phyloP scores from a whole-genome alignment of 441 rosid genomes.

The Brassica hybrid region DNA sequence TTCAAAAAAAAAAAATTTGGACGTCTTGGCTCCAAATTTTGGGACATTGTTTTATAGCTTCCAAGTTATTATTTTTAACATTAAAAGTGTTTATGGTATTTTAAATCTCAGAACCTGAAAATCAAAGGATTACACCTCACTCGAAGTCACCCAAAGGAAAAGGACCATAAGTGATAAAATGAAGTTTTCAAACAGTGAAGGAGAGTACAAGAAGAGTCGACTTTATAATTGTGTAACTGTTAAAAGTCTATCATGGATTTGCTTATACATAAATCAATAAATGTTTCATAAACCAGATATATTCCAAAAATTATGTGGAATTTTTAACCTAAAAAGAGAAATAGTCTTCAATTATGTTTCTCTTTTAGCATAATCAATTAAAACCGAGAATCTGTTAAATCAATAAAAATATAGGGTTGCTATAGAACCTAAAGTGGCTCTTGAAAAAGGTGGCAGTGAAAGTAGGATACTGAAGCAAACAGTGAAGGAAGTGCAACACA shows the following conservation, averaged over 20 bases:
- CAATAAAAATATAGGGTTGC: slow-evolving; percentile 12
- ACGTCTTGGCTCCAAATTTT: neutral
- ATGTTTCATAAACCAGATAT: neutral
- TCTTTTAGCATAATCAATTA: neutral
- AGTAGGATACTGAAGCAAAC: slow-evolving; percentile 21
- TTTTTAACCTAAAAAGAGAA: neutral
- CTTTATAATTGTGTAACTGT: neutral
- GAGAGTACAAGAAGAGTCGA: neutral
- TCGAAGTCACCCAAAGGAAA: neutral
- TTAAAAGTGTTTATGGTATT: no score
- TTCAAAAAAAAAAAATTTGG: neutral
- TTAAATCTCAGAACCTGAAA: neutral
- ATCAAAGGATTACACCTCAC: neutral
- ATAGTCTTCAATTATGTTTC: neutral
- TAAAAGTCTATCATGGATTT: neutral
- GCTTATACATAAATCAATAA: neutral
- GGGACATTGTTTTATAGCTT: no score
- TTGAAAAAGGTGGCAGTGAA: slow-evolving; percentile 5
- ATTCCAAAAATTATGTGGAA: neutral
- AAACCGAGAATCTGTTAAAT: slow-evolving; percentile 9
- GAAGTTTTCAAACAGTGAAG: neutral
- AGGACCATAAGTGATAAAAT: neutral
- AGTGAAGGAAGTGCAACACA: neutral
- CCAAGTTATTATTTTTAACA: no score
- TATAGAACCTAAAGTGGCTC: slow-evolving; percentile 8